Evolutionary conservation across 192 early-diverging fungal genomes (phyloP).

Genomic region (Backusella morwellensis): DNA sequence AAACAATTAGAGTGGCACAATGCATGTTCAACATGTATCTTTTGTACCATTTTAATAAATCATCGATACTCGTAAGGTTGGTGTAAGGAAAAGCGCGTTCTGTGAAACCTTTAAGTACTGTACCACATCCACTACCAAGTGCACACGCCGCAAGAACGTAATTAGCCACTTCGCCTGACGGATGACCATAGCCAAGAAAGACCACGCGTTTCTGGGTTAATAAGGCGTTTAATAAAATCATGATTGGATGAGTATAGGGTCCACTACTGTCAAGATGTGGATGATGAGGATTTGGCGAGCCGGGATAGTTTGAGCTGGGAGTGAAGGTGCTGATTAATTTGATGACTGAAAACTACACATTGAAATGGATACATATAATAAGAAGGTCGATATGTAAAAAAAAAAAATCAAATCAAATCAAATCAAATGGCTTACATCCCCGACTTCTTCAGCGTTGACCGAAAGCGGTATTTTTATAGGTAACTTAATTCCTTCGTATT

Average conservation of each 20-base stretch:
- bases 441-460: constrained; percentile 85
- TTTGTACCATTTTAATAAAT: constrained; percentile 72
- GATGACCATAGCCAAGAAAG: constrained; percentile 88
- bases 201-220: constrained; percentile 92
- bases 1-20: neutral
- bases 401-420: neutral
- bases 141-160: constrained; percentile 90
- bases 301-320: constrained; percentile 36
- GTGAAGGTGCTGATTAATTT: constrained; percentile 79
- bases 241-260: constrained; percentile 81
- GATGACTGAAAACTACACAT: constrained; percentile 75
- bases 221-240: constrained; percentile 86
- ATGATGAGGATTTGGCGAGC: constrained; percentile 62
- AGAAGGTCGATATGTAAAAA: neutral
- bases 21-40: neutral
- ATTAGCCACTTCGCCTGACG: constrained; percentile 89
- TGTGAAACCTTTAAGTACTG: constrained; percentile 78
- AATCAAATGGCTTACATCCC: constrained; percentile 64
- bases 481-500: constrained; percentile 82
- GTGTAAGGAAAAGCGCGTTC: constrained; percentile 92
- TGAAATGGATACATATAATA: neutral
- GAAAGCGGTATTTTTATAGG: constrained; percentile 87
- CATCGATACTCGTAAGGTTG: constrained; percentile 82
- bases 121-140: constrained; percentile 87
- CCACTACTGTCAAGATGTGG: constrained; percentile 88